These are phyloP conservation scores for Suillus sp. DNA, from an alignment of 768 basidiomycete genomes.

Conservation along the genomic window DNA sequence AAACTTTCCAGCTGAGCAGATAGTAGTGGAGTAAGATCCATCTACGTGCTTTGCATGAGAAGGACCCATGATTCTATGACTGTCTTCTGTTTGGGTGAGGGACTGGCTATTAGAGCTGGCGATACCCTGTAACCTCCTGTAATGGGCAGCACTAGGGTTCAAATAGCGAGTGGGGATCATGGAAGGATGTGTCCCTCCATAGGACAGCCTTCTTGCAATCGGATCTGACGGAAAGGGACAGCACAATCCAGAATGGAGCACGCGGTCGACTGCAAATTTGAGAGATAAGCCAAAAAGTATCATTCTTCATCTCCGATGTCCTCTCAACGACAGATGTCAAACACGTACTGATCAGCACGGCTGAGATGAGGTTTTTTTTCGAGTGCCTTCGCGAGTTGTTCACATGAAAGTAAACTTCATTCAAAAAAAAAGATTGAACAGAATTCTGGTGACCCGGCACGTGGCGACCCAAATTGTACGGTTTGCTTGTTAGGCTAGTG, in stretches of 20 bases:
- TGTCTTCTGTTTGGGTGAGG: neutral
- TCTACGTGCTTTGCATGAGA: neutral
- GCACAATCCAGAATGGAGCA: neutral
- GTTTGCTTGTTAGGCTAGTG: constrained; percentile 24
- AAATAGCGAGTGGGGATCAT: neutral
- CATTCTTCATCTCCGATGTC: constrained; percentile 3
- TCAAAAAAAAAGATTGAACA: neutral
- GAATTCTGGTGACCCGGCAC: constrained; percentile 25
- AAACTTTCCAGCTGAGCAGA: constrained; percentile 1
- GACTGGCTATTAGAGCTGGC: neutral
- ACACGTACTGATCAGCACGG: constrained; percentile 9
- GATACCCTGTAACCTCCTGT: constrained; percentile 2
- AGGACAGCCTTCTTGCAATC: constrained; percentile 1
- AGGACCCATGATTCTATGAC: neutral
- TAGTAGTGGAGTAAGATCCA: constrained; percentile 3
- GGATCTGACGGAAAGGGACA: neutral
- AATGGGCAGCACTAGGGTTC: neutral
- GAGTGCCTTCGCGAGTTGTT: constrained; percentile 7
- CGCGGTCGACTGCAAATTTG: neutral
- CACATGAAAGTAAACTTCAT: constrained; percentile 8
- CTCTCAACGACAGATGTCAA: constrained; percentile 1
- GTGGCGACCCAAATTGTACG: constrained; percentile 31
- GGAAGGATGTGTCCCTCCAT: neutral
- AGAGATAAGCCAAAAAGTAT: constrained; percentile 8
- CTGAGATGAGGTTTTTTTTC: constrained; percentile 2